A percentile compares a stretch with the other conserved stretches of the same genome.
These are phyloP conservation scores for Bimuria novae-zelandiae DNA, from an alignment of 2,329 filamentous ascomycete species.

Conservation along the genomic window DNA sequence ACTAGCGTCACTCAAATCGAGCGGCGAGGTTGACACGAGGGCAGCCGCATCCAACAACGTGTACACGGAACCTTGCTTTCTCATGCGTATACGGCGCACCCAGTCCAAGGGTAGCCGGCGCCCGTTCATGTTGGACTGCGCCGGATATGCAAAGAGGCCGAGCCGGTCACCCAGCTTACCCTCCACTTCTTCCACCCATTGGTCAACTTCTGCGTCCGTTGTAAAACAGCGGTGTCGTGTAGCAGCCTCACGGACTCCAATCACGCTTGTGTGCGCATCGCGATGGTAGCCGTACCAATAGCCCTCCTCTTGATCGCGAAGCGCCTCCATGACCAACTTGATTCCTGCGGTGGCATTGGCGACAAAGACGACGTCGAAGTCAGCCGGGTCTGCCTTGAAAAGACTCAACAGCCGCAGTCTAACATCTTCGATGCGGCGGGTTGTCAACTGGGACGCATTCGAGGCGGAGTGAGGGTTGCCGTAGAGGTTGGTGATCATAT, in stretches of 20 bases:
- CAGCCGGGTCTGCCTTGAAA: slow-evolving; percentile 77
- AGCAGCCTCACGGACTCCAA: slow-evolving; percentile 77
- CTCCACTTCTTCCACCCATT: slow-evolving; percentile 62
- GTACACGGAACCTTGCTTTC: slow-evolving; percentile 52
- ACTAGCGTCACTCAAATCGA: slow-evolving; percentile 68
- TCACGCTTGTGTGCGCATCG: slow-evolving; percentile 83
- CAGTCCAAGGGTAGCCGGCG: slow-evolving; percentile 73
- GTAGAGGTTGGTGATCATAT: slow-evolving; percentile 78
- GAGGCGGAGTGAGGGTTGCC: slow-evolving; percentile 94
- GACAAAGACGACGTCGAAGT: slow-evolving; percentile 89
- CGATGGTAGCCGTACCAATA: slow-evolving; percentile 85
- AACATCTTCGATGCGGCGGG: slow-evolving; percentile 74
- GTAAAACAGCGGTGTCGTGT: slow-evolving; percentile 67
- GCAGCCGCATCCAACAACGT: slow-evolving; percentile 85
- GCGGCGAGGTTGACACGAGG: slow-evolving; percentile 73
- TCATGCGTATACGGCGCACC: slow-evolving; percentile 56
- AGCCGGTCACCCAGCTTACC: slow-evolving; percentile 26
- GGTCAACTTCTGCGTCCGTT: slow-evolving; percentile 64
- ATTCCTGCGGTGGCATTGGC: slow-evolving; percentile 90
- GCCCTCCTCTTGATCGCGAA: slow-evolving; percentile 69
- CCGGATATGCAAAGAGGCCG: slow-evolving; percentile 77
- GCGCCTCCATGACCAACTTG: slow-evolving; percentile 80
- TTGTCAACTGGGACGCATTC: slow-evolving; percentile 75
- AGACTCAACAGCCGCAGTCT: slow-evolving; percentile 73
- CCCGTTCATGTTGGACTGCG: slow-evolving; percentile 92